A percentile compares a stretch with the other conserved stretches of the same genome.
Conservation (phyloP, 2,329 filamentous ascomycete species). For the Hymenoscyphus occultus region DNA sequence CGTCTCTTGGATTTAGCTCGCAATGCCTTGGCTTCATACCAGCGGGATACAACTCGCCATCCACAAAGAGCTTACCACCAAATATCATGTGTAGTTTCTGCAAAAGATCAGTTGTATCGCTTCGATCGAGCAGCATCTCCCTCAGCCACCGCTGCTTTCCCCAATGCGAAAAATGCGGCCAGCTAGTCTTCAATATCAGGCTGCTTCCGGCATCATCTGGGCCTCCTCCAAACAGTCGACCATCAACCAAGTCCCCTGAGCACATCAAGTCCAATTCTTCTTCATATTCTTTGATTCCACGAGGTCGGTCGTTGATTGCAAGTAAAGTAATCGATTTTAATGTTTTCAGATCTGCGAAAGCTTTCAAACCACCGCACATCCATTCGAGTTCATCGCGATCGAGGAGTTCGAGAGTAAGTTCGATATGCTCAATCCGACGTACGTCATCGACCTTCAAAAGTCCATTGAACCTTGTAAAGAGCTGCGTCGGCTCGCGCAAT, state of each 20-base stretch:
- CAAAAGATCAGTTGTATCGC: slow-evolving; percentile 25
- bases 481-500: slow-evolving; percentile 21
- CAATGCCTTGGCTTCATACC: slow-evolving; percentile 23
- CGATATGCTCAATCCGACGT: slow-evolving; percentile 23
- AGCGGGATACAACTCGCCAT: slow-evolving; percentile 17
- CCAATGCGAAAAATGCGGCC: slow-evolving; percentile 34
- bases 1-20: slow-evolving; percentile 29
- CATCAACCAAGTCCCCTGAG: slow-evolving; percentile 29
- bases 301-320: slow-evolving; percentile 29
- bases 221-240: slow-evolving; percentile 25
- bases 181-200: slow-evolving; percentile 30
- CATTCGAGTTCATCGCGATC: slow-evolving; percentile 35
- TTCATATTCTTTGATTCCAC: slow-evolving; percentile 29
- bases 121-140: slow-evolving; percentile 33
- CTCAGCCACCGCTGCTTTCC: slow-evolving; percentile 33
- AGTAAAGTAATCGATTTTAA: slow-evolving; percentile 28
- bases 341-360: slow-evolving; percentile 21
- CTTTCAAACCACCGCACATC: slow-evolving; percentile 22
- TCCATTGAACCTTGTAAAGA: slow-evolving; percentile 22
- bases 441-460: slow-evolving; percentile 18
- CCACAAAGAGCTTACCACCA: slow-evolving; percentile 29
- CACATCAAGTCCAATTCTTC: slow-evolving; percentile 28
- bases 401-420: slow-evolving; percentile 30
- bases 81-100: slow-evolving; percentile 25
- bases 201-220: slow-evolving; percentile 13